These are phyloP conservation scores for Xylariaceae sp. DNA, from an alignment of 2,329 filamentous ascomycete species.

Conservation along the genomic window DNA sequence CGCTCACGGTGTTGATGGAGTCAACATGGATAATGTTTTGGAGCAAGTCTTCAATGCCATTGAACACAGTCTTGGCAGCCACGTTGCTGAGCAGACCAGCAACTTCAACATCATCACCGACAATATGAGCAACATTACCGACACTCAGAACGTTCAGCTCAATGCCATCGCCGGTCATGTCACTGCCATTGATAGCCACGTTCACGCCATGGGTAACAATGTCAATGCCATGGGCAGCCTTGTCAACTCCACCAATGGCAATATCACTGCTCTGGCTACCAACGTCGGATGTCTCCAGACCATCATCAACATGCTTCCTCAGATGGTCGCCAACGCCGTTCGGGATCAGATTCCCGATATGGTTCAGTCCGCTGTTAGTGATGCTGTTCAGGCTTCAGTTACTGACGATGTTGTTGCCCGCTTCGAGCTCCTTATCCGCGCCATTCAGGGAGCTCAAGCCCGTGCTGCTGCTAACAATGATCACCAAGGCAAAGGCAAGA, in stretches of 20 bases:
- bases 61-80: conserved; percentile 19
- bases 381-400: conserved; percentile 14
- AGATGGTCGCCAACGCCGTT: conserved; percentile 18
- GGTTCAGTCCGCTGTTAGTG: conserved; percentile 6
- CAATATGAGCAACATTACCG: conserved; percentile 4
- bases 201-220: conserved; percentile 25
- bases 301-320: conserved; percentile 26
- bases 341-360: conserved; percentile 15
- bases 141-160: conserved; percentile 17
- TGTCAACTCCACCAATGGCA: conserved; percentile 26
- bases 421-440: conserved; percentile 7
- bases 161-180: conserved; percentile 26
- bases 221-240: conserved; percentile 25
- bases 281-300: conserved; percentile 25
- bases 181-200: conserved; percentile 25
- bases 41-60: conserved; percentile 24
- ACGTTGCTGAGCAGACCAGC: background rate
- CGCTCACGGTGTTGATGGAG: conserved; percentile 3
- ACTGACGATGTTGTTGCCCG: conserved; percentile 16
- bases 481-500: background rate
- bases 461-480: background rate
- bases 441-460: conserved; percentile 1
- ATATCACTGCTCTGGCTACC: conserved; percentile 13
- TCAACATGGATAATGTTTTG: conserved; percentile 22
- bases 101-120: background rate